These are phyloP conservation scores for Pleurotus pulmonarius DNA, from an alignment of 768 basidiomycete species.

Conservation along the genomic window DNA sequence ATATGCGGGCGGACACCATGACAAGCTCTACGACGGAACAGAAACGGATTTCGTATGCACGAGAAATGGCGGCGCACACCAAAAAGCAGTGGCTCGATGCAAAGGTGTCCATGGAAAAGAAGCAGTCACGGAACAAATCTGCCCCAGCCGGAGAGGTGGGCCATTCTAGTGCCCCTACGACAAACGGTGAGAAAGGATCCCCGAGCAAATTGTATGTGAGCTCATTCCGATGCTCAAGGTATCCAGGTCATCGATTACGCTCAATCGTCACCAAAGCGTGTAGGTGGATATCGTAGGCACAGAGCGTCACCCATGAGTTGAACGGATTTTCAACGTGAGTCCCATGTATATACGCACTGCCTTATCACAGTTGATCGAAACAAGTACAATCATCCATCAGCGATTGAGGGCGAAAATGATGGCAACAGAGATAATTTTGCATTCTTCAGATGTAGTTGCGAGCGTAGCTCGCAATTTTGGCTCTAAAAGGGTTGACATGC, in stretches of 20 bases:
- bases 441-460: too few relatives aligned
- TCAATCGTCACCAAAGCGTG: constrained; percentile 2
- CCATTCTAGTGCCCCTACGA: background rate
- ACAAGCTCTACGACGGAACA: constrained; percentile 31
- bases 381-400: too few relatives aligned
- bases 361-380: too few relatives aligned
- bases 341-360: too few relatives aligned
- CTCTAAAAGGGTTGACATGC: too few relatives aligned
- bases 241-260: constrained; percentile 15
- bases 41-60: constrained; percentile 33
- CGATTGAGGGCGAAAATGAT: too few relatives aligned
- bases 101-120: constrained; percentile 9
- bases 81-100: constrained; percentile 36
- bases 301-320: background rate
- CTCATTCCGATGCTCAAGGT: constrained; percentile 4
- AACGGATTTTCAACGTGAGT: background rate
- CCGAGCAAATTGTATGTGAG: background rate
- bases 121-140: background rate
- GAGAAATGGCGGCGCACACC: constrained; percentile 38
- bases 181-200: background rate
- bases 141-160: background rate
- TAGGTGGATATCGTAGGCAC: background rate
- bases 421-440: too few relatives aligned
- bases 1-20: constrained; percentile 15
- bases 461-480: too few relatives aligned